A percentile compares a stretch with the other conserved stretches of the same genome.
phyloP scores from a whole-genome alignment of 164 flowering plant genomes.

The Liriodendron chinense region DNA sequence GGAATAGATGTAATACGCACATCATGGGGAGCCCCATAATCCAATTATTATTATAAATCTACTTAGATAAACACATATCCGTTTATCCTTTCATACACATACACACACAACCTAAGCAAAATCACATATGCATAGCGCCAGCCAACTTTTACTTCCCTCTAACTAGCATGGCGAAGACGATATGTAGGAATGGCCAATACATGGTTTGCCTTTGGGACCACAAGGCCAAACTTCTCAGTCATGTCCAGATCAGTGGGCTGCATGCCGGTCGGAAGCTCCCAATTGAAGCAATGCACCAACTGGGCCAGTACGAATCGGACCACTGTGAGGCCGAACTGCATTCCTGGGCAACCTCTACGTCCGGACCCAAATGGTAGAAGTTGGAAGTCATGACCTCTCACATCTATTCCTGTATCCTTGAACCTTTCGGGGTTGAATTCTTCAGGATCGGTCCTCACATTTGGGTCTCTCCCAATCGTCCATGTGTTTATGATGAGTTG shows the following conservation, averaged over 20 bases:
- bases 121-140: too few species aligned
- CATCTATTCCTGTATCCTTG: slow-evolving; percentile 22
- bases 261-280: slow-evolving; percentile 15
- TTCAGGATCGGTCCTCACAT: slow-evolving; percentile 57
- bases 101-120: too few species aligned
- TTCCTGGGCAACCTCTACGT: slow-evolving; percentile 13
- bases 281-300: slow-evolving; percentile 22
- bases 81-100: too few species aligned
- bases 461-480: slow-evolving; percentile 80
- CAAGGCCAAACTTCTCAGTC: slow-evolving; percentile 13
- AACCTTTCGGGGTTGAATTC: slow-evolving; percentile 66
- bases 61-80: too few species aligned
- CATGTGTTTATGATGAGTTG: slow-evolving; percentile 63
- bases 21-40: too few species aligned
- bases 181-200: slow-evolving; percentile 11
- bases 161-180: slow-evolving; percentile 6
- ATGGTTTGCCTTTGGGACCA: slow-evolving; percentile 9
- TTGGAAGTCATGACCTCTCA: slow-evolving; percentile 6
- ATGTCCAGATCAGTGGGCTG: slow-evolving; percentile 11
- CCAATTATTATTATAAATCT: too few species aligned
- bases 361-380: slow-evolving; percentile 19
- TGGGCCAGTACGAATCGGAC: slow-evolving; percentile 13
- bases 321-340: slow-evolving; percentile 9
- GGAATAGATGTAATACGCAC: too few species aligned
- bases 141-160: not conserved